A percentile compares a stretch with the other conserved stretches of the same genome.
Evolutionary conservation across 441 rosid species (phyloP).

Genomic region (Sinapis alba): DNA sequence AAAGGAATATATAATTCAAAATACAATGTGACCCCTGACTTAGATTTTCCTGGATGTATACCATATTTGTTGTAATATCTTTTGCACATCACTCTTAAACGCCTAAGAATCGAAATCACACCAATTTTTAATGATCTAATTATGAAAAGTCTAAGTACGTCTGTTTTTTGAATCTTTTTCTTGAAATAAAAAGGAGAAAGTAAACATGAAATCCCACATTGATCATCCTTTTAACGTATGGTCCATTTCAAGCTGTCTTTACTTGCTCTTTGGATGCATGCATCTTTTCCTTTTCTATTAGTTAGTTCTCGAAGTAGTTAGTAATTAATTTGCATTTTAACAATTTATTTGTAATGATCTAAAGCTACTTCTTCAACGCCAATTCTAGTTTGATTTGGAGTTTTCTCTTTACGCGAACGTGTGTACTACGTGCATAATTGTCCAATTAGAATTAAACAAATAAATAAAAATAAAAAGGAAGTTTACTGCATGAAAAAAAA

Average conservation of each 20-base stretch:
- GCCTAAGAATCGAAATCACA: neutral
- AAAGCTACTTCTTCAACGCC: neutral
- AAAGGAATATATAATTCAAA: neutral
- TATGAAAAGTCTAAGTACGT: neutral
- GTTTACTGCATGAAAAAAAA: too few relatives aligned
- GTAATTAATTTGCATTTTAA: neutral
- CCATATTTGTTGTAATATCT: neutral
- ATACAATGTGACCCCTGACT: constrained; percentile 8
- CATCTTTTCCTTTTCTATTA: neutral
- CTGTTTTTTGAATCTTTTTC: neutral
- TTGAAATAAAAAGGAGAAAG: constrained; percentile 3
- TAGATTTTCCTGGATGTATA: neutral
- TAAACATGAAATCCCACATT: constrained; percentile 6
- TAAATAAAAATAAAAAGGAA: neutral
- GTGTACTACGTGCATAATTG: neutral
- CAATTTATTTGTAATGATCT: neutral
- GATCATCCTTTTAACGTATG: constrained; percentile 3
- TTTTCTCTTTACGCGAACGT: neutral
- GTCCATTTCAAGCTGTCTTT: constrained; percentile 28
- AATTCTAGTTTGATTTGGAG: neutral
- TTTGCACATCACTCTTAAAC: neutral
- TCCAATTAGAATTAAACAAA: neutral
- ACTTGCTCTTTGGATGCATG: constrained; percentile 9
- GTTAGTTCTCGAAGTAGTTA: neutral
- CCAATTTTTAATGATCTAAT: neutral